Evolutionary conservation across 208 protist species (phyloP).

Genomic region (Acanthamoeba royreba): DNA sequence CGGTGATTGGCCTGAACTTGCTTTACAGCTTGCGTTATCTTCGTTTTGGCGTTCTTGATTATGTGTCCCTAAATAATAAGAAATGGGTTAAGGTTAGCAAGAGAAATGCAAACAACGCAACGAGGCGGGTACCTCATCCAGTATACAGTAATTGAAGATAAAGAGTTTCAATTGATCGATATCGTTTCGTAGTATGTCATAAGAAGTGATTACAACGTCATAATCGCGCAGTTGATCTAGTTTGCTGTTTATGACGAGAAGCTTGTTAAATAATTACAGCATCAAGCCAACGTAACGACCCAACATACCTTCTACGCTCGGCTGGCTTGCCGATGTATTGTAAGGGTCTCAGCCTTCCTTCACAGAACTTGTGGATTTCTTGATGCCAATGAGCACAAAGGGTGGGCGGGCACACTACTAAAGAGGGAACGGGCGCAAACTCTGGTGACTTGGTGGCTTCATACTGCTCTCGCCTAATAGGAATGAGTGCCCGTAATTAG

Average conservation of each 20-base stretch:
- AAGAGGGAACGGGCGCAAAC: constrained; percentile 64
- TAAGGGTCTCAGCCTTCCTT: constrained; percentile 43
- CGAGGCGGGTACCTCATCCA: constrained; percentile 85
- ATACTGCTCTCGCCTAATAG: background rate
- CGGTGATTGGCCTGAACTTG: constrained; percentile 77
- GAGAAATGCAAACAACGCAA: background rate
- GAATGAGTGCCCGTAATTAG: too few species aligned
- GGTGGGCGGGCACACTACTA: constrained; percentile 89
- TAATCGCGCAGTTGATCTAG: background rate
- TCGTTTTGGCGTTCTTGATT: constrained; percentile 87
- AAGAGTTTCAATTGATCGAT: constrained; percentile 62
- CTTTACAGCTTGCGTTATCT: constrained; percentile 76
- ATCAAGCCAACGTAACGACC: background rate
- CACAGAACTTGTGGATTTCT: constrained; percentile 85
- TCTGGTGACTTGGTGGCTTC: background rate
- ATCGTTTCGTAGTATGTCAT: constrained; percentile 84
- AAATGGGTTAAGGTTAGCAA: background rate
- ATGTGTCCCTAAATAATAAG: constrained; percentile 81
- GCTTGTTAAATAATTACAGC: background rate
- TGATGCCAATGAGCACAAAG: constrained; percentile 86
- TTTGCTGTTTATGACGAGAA: background rate
- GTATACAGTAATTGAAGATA: constrained; percentile 84
- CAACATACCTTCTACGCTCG: constrained; percentile 23
- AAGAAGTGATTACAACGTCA: constrained; percentile 83
- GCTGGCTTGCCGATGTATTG: constrained; percentile 52